Evolutionary conservation across 306 rosid genomes (phyloP), one percentile per base, ranked within the genome.

Genomic region (Inga laurina): DNA sequence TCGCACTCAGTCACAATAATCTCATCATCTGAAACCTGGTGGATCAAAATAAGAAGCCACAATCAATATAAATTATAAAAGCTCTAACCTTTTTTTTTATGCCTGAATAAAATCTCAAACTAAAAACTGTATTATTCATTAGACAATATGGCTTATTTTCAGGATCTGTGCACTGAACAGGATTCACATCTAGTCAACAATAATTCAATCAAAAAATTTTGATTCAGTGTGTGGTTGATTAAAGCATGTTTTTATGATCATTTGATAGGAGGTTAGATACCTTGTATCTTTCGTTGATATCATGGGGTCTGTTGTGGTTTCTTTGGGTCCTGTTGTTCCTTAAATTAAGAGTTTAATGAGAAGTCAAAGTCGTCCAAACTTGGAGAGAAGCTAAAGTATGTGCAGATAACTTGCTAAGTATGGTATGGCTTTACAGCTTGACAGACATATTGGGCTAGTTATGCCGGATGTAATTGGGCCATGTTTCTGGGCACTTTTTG

Each of bases 21-120:
- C 85, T 92, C 99, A 74, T 95, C 99, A 81, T 95, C 98, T 51
- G 98, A 92, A 86, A 93, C 91, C 98, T 95, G 88, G 71, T 74
- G 82, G 45, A 87, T 68, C 57, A 76, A 54, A 87, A 30, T 52
- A 49, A 81, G 41, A 43, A 74, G 52, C 41, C 80, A 75, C 75
- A 85, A 79, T 59, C 30, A 57, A 57, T 57, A 57, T 57, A 56
- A 18, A 56, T 5, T 56, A 56, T 56, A n/a, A 57, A 57, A 21
- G 8, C 65, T 57, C 13, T n/a, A 57, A 57, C 65, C 7, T 6
- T 39, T 39, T 39, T 39, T 6, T 39, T 39, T 37, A 0, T 35
- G 43, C 43, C 43, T 6, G 8, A 6, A 39, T 39, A 39, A 39
- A 39, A 39, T 39, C 54, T 49, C 19, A 14, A 49, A 49, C 54